A percentile compares a stretch with the other conserved stretches of the same genome.
phyloP scores from a whole-genome alignment of 495 filamentous ascomycete species.

The Aspergillus mulundensis region DNA sequence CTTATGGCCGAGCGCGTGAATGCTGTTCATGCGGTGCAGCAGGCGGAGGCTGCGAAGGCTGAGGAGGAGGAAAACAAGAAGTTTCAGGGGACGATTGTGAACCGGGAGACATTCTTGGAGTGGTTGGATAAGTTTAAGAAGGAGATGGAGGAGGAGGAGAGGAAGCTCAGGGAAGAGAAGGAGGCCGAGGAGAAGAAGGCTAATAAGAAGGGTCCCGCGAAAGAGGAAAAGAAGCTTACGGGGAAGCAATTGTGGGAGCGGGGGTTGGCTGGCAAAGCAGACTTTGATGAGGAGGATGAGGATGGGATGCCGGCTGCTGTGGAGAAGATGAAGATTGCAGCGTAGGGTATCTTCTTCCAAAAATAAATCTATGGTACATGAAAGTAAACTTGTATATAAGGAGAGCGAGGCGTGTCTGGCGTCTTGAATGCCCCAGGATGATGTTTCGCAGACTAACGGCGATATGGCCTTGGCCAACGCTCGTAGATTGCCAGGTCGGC shows the following conservation, averaged over 20 bases:
- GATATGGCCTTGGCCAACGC: too few species aligned
- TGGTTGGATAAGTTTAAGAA: slow-evolving; percentile 77
- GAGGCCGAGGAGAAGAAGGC: slow-evolving; percentile 72
- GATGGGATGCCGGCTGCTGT: slow-evolving; percentile 53
- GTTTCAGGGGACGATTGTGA: slow-evolving; percentile 90
- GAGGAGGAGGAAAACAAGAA: slow-evolving; percentile 95
- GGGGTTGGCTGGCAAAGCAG: slow-evolving; percentile 68
- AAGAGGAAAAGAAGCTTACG: slow-evolving; percentile 64
- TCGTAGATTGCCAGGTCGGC: neutral
- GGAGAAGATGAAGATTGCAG: slow-evolving; percentile 64
- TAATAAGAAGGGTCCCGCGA: slow-evolving; percentile 50
- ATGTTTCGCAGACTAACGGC: too few species aligned
- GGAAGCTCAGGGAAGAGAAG: slow-evolving; percentile 61
- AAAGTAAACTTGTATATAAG: neutral
- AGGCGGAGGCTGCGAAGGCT: slow-evolving; percentile 60
- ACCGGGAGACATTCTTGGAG: slow-evolving; percentile 70
- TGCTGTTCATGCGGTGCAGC: slow-evolving; percentile 55
- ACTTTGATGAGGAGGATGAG: slow-evolving; percentile 65
- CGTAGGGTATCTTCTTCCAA: slow-evolving; percentile 27
- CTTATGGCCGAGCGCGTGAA: slow-evolving; percentile 67
- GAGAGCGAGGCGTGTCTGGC: neutral
- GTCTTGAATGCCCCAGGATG: too few species aligned
- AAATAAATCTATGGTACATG: slow-evolving; percentile 1
- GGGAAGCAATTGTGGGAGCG: slow-evolving; percentile 83
- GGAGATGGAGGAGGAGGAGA: slow-evolving; percentile 70